Percentiles rank a stretch among this genome's conserved stretches.
Conservation (phyloP, 2,329 filamentous ascomycete species). For the Aureobasidium uvarum region DNA sequence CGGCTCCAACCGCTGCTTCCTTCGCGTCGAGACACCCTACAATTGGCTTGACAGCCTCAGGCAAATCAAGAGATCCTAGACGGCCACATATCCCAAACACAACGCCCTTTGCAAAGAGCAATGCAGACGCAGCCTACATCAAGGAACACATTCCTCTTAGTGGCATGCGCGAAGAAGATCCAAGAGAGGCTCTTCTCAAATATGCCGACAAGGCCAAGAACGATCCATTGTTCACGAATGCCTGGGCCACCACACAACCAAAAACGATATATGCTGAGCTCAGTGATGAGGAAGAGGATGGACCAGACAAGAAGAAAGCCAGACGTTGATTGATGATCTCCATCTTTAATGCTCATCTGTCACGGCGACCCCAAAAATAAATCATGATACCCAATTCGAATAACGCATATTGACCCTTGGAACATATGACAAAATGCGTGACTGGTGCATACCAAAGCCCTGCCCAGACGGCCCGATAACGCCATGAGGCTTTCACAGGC, state of each 20-base stretch:
- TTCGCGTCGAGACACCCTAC: constrained; percentile 63
- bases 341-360: not conserved
- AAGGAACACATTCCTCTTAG: constrained; percentile 84
- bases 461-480: constrained; percentile 24
- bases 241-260: constrained; percentile 89
- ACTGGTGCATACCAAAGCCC: constrained; percentile 18
- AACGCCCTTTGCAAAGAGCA: constrained; percentile 87
- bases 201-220: constrained; percentile 92
- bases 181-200: constrained; percentile 86
- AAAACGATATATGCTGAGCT: constrained; percentile 86
- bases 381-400: constrained; percentile 20
- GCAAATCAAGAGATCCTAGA: constrained; percentile 73
- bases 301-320: constrained; percentile 62
- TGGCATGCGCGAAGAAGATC: constrained; percentile 94
- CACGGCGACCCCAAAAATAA: not conserved
- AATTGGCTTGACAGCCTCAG: constrained; percentile 73
- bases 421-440: constrained; percentile 17
- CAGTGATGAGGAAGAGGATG: constrained; percentile 77
- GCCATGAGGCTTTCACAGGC: constrained; percentile 18
- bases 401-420: not conserved
- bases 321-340: constrained; percentile 20
- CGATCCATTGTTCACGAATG: constrained; percentile 91
- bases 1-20: constrained; percentile 43
- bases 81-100: constrained; percentile 79
- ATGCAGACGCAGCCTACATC: constrained; percentile 87